phyloP scores from a whole-genome alignment of 2,329 filamentous ascomycete species.

The Hypoxylon sp. region DNA sequence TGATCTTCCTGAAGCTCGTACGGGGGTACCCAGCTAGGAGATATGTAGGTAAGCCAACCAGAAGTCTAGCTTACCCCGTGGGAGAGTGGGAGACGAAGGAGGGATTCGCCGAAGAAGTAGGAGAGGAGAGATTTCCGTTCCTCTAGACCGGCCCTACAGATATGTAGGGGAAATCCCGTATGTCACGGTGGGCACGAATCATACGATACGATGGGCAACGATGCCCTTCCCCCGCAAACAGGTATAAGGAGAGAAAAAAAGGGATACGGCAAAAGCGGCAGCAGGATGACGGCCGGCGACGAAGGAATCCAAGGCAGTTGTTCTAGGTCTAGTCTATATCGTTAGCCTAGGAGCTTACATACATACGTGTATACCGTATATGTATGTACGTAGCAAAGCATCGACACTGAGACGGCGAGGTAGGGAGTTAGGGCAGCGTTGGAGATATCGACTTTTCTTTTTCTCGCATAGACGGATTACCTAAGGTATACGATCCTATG shows the following conservation, averaged over 20 bases:
- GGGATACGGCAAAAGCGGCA: slow-evolving; percentile 33
- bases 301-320: neutral
- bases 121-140: neutral
- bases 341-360: slow-evolving; percentile 13
- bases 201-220: slow-evolving; percentile 9
- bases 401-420: no score
- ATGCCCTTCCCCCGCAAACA: slow-evolving; percentile 17
- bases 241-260: neutral
- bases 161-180: slow-evolving; percentile 31
- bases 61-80: no score
- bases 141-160: slow-evolving; percentile 10
- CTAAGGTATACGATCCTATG: no score
- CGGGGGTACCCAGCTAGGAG: no score
- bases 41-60: no score
- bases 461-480: no score
- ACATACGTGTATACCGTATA: neutral
- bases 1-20: neutral
- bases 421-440: no score
- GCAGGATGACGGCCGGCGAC: slow-evolving; percentile 9
- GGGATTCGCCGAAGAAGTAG: no score
- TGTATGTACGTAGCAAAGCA: neutral
- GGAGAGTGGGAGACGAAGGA: neutral
- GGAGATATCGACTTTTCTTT: no score
- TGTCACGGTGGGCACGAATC: slow-evolving; percentile 35
- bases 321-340: neutral